Evolutionary conservation across 306 rosid genomes (phyloP).

Genomic region (Dryas octopetala): DNA sequence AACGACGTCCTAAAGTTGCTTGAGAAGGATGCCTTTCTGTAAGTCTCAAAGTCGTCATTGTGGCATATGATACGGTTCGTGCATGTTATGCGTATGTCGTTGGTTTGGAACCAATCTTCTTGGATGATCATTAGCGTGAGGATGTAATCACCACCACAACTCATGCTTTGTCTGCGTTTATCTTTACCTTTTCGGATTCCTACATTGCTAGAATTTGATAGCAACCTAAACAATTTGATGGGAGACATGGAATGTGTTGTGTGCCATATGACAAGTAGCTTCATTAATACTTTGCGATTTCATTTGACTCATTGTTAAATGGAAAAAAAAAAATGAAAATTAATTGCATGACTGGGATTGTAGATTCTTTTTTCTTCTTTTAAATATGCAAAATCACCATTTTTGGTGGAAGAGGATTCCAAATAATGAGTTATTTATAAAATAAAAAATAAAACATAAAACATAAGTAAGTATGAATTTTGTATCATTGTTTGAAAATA

Average conservation of each 20-base stretch:
- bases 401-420: too few species aligned
- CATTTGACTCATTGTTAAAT: background rate
- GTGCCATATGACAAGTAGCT: slow-evolving; percentile 15
- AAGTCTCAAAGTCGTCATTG: slow-evolving; percentile 15
- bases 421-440: too few species aligned
- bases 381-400: too few species aligned
- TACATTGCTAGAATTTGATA: slow-evolving; percentile 4
- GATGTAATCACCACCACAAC: slow-evolving; percentile 22
- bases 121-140: slow-evolving; percentile 30
- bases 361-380: too few species aligned
- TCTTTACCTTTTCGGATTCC: slow-evolving; percentile 13
- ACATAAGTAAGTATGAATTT: too few species aligned
- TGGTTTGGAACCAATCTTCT: slow-evolving; percentile 22
- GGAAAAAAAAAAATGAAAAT: background rate
- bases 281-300: slow-evolving; percentile 4
- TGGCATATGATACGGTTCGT: slow-evolving; percentile 12
- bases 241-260: slow-evolving; percentile 23
- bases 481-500: too few species aligned
- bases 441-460: too few species aligned
- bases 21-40: slow-evolving; percentile 95
- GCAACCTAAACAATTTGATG: slow-evolving; percentile 6
- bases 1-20: slow-evolving; percentile 87
- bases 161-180: slow-evolving; percentile 19
- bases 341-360: background rate
- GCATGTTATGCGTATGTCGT: slow-evolving; percentile 13